Conservation (phyloP, 2,329 filamentous ascomycete genomes). For the Penicillium sp. region DNA sequence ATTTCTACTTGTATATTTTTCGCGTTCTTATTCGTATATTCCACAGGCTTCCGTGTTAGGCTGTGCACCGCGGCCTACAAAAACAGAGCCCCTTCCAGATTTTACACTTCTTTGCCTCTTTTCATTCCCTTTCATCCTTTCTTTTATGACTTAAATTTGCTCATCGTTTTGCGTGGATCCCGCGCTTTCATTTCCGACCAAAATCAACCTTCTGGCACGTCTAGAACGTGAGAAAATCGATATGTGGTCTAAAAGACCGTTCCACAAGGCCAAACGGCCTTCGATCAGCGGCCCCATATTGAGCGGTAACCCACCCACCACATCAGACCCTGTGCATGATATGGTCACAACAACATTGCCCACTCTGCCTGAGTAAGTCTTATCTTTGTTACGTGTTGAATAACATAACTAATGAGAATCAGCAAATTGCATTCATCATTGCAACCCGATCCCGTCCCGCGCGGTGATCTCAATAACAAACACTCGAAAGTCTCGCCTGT, state of each 20-base stretch:
- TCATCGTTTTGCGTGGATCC: neutral
- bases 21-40: neutral
- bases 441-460: neutral
- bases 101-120: neutral
- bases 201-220: neutral
- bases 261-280: constrained; percentile 41
- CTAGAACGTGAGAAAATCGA: constrained; percentile 15
- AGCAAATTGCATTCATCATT: constrained; percentile 10
- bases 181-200: neutral
- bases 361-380: constrained; percentile 20
- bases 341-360: constrained; percentile 25
- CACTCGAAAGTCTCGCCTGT: constrained; percentile 14
- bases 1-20: neutral
- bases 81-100: neutral
- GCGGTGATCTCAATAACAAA: constrained; percentile 1
- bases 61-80: neutral
- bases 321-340: constrained; percentile 26
- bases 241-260: constrained; percentile 50
- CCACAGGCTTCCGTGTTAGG: neutral
- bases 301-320: constrained; percentile 36
- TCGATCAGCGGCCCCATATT: constrained; percentile 39
- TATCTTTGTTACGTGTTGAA: neutral
- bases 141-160: neutral
- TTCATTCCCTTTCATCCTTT: neutral
- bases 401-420: neutral